phyloP scores from a whole-genome alignment of 2,329 filamentous ascomycete genomes.

The Curvularia sp. region DNA sequence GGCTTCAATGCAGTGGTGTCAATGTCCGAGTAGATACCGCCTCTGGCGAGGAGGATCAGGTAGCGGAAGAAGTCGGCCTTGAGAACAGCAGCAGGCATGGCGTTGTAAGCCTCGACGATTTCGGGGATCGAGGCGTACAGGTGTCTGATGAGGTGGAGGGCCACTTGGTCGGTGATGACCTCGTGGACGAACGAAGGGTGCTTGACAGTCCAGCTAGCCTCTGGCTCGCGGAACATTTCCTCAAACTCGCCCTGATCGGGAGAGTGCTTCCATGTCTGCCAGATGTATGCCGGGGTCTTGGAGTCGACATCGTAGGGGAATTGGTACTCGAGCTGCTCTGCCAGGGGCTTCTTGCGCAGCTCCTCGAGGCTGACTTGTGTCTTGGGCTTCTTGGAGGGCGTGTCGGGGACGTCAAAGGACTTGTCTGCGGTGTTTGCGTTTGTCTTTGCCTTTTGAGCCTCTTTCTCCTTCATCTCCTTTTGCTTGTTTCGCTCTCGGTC shows the following conservation, averaged over 20 bases:
- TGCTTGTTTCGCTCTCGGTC: constrained; percentile 18
- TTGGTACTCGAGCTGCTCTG: constrained; percentile 86
- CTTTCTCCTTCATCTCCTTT: constrained; percentile 22
- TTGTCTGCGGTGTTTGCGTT: constrained; percentile 33
- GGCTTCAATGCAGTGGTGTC: constrained; percentile 86
- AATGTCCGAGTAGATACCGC: constrained; percentile 81
- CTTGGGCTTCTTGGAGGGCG: constrained; percentile 51
- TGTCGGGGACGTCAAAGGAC: constrained; percentile 40
- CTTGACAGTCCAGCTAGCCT: constrained; percentile 85
- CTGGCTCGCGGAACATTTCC: constrained; percentile 76
- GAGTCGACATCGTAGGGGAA: constrained; percentile 88
- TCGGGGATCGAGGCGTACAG: constrained; percentile 75
- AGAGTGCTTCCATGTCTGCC: constrained; percentile 97
- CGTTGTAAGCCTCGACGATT: constrained; percentile 58
- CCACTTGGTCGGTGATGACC: constrained; percentile 91
- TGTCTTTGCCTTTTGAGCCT: constrained; percentile 14
- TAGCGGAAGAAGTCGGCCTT: constrained; percentile 73
- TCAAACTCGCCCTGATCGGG: constrained; percentile 78
- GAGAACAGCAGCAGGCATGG: constrained; percentile 59
- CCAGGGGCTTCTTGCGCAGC: constrained; percentile 72
- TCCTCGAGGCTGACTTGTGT: constrained; percentile 72
- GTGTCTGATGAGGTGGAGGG: constrained; percentile 79
- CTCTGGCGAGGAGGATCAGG: constrained; percentile 74
- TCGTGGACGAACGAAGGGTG: constrained; percentile 96
- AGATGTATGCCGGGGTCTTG: constrained; percentile 97